Evolutionary conservation across 495 filamentous ascomycete species (phyloP), one percentile per base, ranked within the genome.

Genomic region (Penicillium parvum): DNA sequence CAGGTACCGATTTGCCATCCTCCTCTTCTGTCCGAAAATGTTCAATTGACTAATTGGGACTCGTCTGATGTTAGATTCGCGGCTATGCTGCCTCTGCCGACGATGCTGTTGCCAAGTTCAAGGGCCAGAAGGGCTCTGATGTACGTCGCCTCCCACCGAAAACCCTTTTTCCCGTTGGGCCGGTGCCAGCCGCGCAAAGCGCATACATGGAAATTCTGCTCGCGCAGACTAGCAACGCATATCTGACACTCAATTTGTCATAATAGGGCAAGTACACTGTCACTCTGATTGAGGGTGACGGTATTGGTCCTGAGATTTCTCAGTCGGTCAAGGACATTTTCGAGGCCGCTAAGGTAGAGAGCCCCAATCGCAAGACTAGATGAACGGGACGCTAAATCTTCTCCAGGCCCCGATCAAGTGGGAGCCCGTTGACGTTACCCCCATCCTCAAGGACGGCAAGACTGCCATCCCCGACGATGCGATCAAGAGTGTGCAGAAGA

Each of bases 241-340:
- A n/a, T n/a, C n/a, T n/a, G n/a, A n/a, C n/a, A n/a, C n/a, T n/a
- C n/a, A n/a, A n/a, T 2, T 45, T 48, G 37, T 16, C 33, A 19
- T 33, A 23, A 40, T 58, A 96, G 91, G 92, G 91, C 58, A 88
- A 88, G 66, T 98, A 85, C 78, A 87, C 84, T 30, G 91, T 97
- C 57, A 92, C 88, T 56, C 76, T 98, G 66, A 98, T 98, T 52
- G 92, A 98, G 75, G 92, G 92, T 72, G 92, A 97, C 60, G 92
- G 92, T 65, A 98, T 98, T 61, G 92, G 92, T 45, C 91, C 91
- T 42, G 90, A 98, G 71, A 97, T 98, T 60, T 83, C 92, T 50
- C 87, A 94, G 68, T 90, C 90, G 19, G 88, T 98, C 47, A 96
- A 96, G 77, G 86, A 95, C 64, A 97, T 98, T 66, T 98, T 94